Evolutionary conservation across 2,329 filamentous ascomycete species (phyloP), one percentile per base, ranked within the genome.

Genomic region (Sporothrix protearum): DNA sequence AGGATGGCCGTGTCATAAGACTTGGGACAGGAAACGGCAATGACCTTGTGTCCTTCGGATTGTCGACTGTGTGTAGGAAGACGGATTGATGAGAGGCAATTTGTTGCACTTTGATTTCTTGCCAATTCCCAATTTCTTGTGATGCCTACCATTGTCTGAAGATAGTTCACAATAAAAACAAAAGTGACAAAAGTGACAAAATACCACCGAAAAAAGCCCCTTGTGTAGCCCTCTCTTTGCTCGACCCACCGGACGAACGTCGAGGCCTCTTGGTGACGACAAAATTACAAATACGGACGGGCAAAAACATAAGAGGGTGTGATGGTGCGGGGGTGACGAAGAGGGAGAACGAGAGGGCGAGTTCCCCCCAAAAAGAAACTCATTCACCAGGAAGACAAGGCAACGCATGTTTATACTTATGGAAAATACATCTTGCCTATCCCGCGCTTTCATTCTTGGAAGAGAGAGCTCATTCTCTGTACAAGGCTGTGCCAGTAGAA

Each of bases 221-320:
- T 14, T 42, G 39, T 42, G 10, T 10, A 14, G 6, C 2, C 39
- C 1, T 45, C 3, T 45, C 3, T 19, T 4, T 47, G 14, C 14
- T 2, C 14, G 10, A 4, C 42, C 12, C 1, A 47, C 49, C 8
- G 49, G 22, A 53, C 49, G 25, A 25, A 47, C 25, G 28, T 53
- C 12, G 49, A 25, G 49, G 22, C 12, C 22, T 53, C 4, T 25
- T 25, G 22, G n/a, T 25, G 49, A 53, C 22, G 49, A 53, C 22
- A 9, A 1, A 7, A 22, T 53, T 28, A 53, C 49, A 53, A 53
- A 53, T 53, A 22, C 19, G 49, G 12, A 53, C 10, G 49, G 49
- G 22, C 49, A 53, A 42, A 63, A 22, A 64, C n/a, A 63, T 16
- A 19, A 16, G 66, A 68, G 49, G 66, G 66, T 53, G 66, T 53